Percentiles rank a stretch among this genome's conserved stretches.
Evolutionary conservation across 495 filamentous ascomycete species (phyloP).

Genomic region (Diplogelasinospora grovesii): DNA sequence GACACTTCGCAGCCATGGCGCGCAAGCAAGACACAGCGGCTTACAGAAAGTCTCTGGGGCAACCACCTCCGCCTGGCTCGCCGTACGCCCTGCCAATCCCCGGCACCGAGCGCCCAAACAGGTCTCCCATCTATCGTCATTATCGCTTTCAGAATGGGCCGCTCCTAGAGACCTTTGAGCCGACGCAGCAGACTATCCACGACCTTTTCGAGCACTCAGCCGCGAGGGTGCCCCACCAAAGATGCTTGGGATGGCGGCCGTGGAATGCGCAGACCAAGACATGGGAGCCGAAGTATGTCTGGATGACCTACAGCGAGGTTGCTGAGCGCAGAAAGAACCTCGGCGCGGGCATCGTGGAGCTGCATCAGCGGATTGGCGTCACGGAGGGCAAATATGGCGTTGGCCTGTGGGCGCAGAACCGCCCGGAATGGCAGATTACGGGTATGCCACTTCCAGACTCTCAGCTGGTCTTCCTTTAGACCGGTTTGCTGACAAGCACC

Average conservation of each 20-base stretch:
- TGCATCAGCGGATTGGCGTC: conserved; percentile 66
- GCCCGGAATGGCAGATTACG: conserved; percentile 95
- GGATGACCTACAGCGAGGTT: conserved; percentile 77
- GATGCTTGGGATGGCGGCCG: conserved; percentile 73
- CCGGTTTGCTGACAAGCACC: conserved; percentile 1
- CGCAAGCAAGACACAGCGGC: conserved; percentile 28
- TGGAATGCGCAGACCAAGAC: conserved; percentile 71
- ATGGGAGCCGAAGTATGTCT: conserved; percentile 68
- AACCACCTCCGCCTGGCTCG: conserved; percentile 51
- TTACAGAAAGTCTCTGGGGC: conserved; percentile 37
- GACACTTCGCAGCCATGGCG: conserved; percentile 22
- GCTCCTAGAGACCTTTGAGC: conserved; percentile 67
- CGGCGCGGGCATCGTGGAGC: conserved; percentile 76
- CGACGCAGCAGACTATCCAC: conserved; percentile 64
- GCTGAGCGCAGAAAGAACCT: conserved; percentile 75
- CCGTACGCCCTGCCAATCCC: conserved; percentile 64
- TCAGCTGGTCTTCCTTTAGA: conserved; percentile 10
- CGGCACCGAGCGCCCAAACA: conserved; percentile 64
- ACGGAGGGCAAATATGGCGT: conserved; percentile 68
- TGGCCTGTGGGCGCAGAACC: conserved; percentile 92
- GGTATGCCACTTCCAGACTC: conserved; percentile 48
- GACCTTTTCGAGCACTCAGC: conserved; percentile 71
- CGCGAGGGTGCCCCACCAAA: conserved; percentile 48
- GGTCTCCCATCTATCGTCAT: conserved; percentile 74
- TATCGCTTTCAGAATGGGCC: conserved; percentile 65